Evolutionary conservation across 495 filamentous ascomycete species (phyloP), one percentile per base, ranked within the genome.

Genomic region (Neurospora pannonica): DNA sequence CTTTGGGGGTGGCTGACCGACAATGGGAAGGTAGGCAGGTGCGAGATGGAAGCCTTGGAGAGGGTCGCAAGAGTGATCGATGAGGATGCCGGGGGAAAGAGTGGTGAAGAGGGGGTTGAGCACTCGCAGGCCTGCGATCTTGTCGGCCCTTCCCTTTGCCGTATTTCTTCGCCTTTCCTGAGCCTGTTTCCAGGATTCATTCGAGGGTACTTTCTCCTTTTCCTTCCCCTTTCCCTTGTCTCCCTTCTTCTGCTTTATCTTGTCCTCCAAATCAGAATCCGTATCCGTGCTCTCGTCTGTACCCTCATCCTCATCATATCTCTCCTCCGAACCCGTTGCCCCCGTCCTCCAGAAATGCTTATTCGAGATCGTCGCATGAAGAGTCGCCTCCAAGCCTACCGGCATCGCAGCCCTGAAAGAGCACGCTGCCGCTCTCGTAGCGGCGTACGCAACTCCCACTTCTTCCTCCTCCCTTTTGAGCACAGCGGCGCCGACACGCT

Each of bases 31-130:
- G 31, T 73, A 72, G 24, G 73, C 76, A 28, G 80, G 72, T 15
- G 79, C 73, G 54, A 80, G 73, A 73, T 82, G 79, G 43, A 81
- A 82, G 48, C 78, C 81, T 2, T 73, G 34, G 46, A 79, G 70
- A 13, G 80, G 80, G 24, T 80, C 77, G 8, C 73, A 73, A 21
- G 74, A 74, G 40, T 77, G 75, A 70, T 81, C 73, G 69, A 81
- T 71, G 36, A 48, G 71, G 8, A 62, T 24, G 2, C 42, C 39
- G 4, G n/a, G n/a, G 10, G 54, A 42, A 4, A 69, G 28, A 3
- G 74, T 74, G 4, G 54, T 71, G 74, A 79, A 77, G 28, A 77
- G 31, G 0, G 76, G 79, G 38, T 80, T 83, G 17, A 76, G 71
- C 21, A 60, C 21, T 28, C 21, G 21, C n/a, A n/a, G n/a, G n/a